A percentile compares a stretch with the other conserved stretches of the same genome.
Evolutionary conservation across 2,329 filamentous ascomycete genomes (phyloP).

Genomic region (Alternaria alternata): DNA sequence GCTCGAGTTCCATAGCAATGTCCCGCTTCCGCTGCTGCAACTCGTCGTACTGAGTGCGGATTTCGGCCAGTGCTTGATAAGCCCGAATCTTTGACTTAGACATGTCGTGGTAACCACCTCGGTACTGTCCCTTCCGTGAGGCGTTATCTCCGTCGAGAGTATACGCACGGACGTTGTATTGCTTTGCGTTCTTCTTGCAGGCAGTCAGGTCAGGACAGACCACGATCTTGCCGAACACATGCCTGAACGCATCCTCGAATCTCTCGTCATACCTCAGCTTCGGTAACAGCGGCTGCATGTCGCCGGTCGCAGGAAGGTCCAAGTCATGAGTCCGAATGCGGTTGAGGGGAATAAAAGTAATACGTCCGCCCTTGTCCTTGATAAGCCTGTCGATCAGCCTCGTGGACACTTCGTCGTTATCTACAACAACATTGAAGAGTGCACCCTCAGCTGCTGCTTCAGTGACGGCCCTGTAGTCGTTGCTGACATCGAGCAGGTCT

Average conservation of each 20-base stretch:
- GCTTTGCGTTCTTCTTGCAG: conserved; percentile 89
- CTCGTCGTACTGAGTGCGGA: conserved; percentile 76
- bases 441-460: conserved; percentile 93
- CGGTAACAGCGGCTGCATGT: conserved; percentile 85
- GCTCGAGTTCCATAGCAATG: conserved; percentile 74
- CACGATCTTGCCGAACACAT: conserved; percentile 95
- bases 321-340: conserved; percentile 74
- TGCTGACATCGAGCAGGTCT: conserved; percentile 87
- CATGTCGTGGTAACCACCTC: conserved; percentile 90
- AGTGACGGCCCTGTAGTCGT: conserved; percentile 85
- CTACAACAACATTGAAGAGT: conserved; percentile 95
- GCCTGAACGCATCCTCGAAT: conserved; percentile 87
- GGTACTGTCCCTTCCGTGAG: conserved; percentile 94
- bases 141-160: conserved; percentile 94
- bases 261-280: conserved; percentile 80
- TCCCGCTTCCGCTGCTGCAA: conserved; percentile 70
- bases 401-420: conserved; percentile 87
- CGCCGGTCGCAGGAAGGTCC: conserved; percentile 84
- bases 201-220: conserved; percentile 90
- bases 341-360: conserved; percentile 95
- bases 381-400: conserved; percentile 81
- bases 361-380: conserved; percentile 79
- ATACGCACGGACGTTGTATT: conserved; percentile 89
- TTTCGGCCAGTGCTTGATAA: conserved; percentile 76
- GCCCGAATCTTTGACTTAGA: conserved; percentile 87